These are phyloP conservation scores for Periglandula ipomoeae DNA, from an alignment of 2,329 filamentous ascomycete species.

Conservation along the genomic window DNA sequence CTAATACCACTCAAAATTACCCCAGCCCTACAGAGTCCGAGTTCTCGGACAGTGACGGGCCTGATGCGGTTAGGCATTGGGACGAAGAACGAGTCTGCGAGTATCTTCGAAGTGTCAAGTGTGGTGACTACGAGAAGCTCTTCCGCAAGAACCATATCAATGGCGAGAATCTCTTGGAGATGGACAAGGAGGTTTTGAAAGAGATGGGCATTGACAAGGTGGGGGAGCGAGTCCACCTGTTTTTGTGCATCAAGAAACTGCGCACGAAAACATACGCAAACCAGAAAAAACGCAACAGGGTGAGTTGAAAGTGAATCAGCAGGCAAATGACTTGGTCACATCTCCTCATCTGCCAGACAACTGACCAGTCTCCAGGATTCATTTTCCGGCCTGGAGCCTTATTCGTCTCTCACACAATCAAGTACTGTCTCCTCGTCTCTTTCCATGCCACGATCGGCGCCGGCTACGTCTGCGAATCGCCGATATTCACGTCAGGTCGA, in stretches of 20 bases:
- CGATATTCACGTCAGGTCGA: slow-evolving; percentile 57
- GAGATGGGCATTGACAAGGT: slow-evolving; percentile 99
- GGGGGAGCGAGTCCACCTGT: slow-evolving; percentile 87
- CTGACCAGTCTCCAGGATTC: slow-evolving; percentile 53
- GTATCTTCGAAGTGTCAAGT: slow-evolving; percentile 86
- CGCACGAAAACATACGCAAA: slow-evolving; percentile 68
- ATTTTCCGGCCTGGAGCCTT: slow-evolving; percentile 66
- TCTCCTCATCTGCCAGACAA: neutral
- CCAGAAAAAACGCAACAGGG: slow-evolving; percentile 77
- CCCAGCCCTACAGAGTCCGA: slow-evolving; percentile 86
- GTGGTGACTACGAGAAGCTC: slow-evolving; percentile 83
- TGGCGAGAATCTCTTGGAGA: slow-evolving; percentile 90
- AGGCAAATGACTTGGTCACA: neutral
- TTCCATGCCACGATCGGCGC: slow-evolving; percentile 42
- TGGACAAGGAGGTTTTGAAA: slow-evolving; percentile 92
- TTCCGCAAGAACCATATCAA: slow-evolving; percentile 95
- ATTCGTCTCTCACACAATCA: slow-evolving; percentile 31
- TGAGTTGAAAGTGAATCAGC: slow-evolving; percentile 33
- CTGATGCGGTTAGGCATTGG: slow-evolving; percentile 75
- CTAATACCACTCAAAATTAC: slow-evolving; percentile 47
- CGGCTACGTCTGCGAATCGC: slow-evolving; percentile 36
- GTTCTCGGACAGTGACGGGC: slow-evolving; percentile 73
- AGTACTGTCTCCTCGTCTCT: slow-evolving; percentile 37
- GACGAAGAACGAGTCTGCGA: slow-evolving; percentile 86
- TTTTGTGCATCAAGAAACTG: slow-evolving; percentile 75